Base-by-base conservation (phyloP, 2,329 filamentous ascomycete species). In the Aspergillus sp. region DNA sequence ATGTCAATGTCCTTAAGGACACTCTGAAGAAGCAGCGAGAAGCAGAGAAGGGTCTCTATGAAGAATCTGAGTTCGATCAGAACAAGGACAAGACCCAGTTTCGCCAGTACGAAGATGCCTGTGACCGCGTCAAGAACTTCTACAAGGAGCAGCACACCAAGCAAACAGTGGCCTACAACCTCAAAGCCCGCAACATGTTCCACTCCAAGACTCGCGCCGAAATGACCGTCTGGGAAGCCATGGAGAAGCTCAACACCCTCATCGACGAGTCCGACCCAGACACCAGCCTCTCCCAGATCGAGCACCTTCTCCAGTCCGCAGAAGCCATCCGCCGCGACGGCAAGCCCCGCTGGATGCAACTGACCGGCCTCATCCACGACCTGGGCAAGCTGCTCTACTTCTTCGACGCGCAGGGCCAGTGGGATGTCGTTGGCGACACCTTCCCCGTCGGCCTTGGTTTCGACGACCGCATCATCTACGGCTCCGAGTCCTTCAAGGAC, bases 211-310 rank as follows among this genome's bases (percentile, higher is more conserved):
- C 79, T 1, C 81, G 86, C 46, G 82, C 85, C 13, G 78, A 86
- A 67, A 88, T 95, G 86, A 85, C 84, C 53, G 78, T 95, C 66
- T 95, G 89, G 90, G 77, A 94, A 67, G 90, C 90, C 17, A 93
- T 95, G 72, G 88, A 94, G 79, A 90, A 89, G 71, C 84, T 95
- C 62, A 88, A 95, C 78, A 89, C 86, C 0, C 79, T 95, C 45
- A 86, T 95, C 67, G 90, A 95, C 71, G 87, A 94, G 70, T 90
- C 85, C 17, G 90, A 95, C 73, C 90, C 90, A 1, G 89, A 95
- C 72, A 95, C 90, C 41, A 82, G 81, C 43, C 83, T 95, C 53
- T 85, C 83, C 23, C 90, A 95, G 74, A 94, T 95, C 64, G 86
- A 94, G 71, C 90, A 95, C 69, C 78, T 95, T 25, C 80, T 95